Percentiles rank a stretch among this genome's conserved stretches.
These are phyloP conservation scores for Fraxinus excelsior DNA, from an alignment of 257 asterid genomes.

Conservation along the genomic window DNA sequence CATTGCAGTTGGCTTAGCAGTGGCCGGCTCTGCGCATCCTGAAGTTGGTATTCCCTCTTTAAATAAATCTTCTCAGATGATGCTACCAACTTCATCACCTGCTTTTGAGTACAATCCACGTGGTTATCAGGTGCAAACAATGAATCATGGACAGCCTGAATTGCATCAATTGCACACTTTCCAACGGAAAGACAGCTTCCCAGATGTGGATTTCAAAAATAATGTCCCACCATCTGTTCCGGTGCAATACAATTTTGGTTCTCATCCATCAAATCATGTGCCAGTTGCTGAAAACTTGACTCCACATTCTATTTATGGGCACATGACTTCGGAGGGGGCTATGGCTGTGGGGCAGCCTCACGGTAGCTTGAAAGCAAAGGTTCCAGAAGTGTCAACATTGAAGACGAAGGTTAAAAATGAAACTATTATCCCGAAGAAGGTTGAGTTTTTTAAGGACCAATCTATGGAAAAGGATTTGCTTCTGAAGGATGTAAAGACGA, in stretches of 20 bases:
- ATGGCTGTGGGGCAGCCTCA: constrained; percentile 38
- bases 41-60: constrained; percentile 38
- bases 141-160: constrained; percentile 49
- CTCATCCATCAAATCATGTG: constrained; percentile 44
- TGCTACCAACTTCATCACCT: constrained; percentile 42
- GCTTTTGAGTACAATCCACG: constrained; percentile 46
- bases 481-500: constrained; percentile 49
- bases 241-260: constrained; percentile 41
- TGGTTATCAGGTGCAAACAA: constrained; percentile 38
- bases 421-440: constrained; percentile 39
- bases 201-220: constrained; percentile 35
- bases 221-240: constrained; percentile 30
- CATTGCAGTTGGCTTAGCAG: constrained; percentile 37
- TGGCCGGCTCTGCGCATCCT: constrained; percentile 37
- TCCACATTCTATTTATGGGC: constrained; percentile 39
- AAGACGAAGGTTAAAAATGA: constrained; percentile 44
- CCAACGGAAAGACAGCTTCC: constrained; percentile 37
- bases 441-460: constrained; percentile 44
- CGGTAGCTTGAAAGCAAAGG: constrained; percentile 35
- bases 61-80: constrained; percentile 46
- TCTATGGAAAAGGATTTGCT: constrained; percentile 42
- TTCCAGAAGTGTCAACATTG: constrained; percentile 36
- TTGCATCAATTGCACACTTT: constrained; percentile 44
- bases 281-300: constrained; percentile 40
- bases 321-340: constrained; percentile 40